Evolutionary conservation across 2,329 filamentous ascomycete genomes (phyloP).

Genomic region (Beauveria sp.): DNA sequence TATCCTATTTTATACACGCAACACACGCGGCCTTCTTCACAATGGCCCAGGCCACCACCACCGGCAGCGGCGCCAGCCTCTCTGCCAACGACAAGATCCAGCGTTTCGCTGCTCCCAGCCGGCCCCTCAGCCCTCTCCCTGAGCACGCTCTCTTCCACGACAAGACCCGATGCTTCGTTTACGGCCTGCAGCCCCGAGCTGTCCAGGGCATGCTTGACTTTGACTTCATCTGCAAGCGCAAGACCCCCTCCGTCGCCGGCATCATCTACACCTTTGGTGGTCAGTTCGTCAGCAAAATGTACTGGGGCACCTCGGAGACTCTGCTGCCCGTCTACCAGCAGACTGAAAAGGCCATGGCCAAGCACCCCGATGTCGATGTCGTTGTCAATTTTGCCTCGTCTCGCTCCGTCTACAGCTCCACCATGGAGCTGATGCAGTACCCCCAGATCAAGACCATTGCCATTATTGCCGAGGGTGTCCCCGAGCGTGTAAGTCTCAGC

Average conservation of each 20-base stretch:
- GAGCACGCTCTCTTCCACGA: conserved; percentile 93
- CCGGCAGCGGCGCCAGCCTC: conserved; percentile 42
- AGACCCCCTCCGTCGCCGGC: conserved; percentile 90
- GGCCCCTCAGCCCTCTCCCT: conserved; percentile 81
- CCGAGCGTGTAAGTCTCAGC: conserved; percentile 68
- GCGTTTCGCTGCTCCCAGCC: conserved; percentile 88
- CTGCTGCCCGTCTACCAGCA: conserved; percentile 97
- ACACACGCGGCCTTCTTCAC: conserved; percentile 22
- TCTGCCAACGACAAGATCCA: conserved; percentile 98
- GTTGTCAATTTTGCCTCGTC: conserved; percentile 99
- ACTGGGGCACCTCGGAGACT: conserved; percentile 99
- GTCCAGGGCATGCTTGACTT: conserved; percentile 96
- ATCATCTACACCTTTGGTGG: conserved; percentile 99
- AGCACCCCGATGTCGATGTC: conserved; percentile 95
- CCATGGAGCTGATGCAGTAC: conserved; percentile 95
- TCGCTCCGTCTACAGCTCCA: conserved; percentile 96
- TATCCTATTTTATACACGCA: conserved; percentile 11
- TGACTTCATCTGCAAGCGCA: conserved; percentile 99
- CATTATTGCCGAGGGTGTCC: conserved; percentile 98
- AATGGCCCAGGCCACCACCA: conserved; percentile 47
- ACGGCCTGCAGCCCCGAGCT: conserved; percentile 93
- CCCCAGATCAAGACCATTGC: conserved; percentile 98
- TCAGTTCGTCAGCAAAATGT: conserved; percentile 99
- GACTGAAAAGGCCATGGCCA: conserved; percentile 83
- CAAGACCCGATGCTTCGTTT: conserved; percentile 99